Conservation (phyloP, 2,329 filamentous ascomycete genomes). For the Biscogniauxia marginata region DNA sequence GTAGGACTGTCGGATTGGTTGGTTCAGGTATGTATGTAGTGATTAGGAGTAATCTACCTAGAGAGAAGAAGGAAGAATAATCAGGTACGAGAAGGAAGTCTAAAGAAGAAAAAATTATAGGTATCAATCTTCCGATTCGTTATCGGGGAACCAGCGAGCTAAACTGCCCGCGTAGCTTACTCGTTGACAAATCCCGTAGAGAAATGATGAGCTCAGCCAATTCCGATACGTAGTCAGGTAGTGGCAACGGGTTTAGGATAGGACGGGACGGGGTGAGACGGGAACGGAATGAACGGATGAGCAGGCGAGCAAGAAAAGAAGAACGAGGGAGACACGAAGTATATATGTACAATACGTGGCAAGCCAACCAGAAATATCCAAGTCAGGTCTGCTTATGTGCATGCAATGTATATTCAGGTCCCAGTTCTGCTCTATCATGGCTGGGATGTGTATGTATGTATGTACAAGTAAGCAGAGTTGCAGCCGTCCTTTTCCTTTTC, state of each 20-base stretch:
- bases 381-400: not conserved
- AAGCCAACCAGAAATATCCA: not conserved
- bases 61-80: too few relatives aligned
- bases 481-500: not conserved
- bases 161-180: too few relatives aligned
- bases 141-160: too few relatives aligned
- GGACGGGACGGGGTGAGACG: not conserved
- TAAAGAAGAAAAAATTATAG: too few relatives aligned
- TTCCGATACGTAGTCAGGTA: too few relatives aligned
- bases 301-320: not conserved
- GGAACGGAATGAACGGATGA: not conserved
- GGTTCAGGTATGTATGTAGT: too few relatives aligned
- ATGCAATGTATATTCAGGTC: not conserved
- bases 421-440: not conserved
- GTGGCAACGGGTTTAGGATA: not conserved
- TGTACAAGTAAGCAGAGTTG: not conserved
- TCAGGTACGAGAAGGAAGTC: too few relatives aligned
- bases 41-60: too few relatives aligned
- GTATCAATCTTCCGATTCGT: too few relatives aligned
- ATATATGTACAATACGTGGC: not conserved
- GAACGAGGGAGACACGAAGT: not conserved
- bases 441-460: not conserved
- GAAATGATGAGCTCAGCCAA: too few relatives aligned
- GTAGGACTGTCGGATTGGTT: too few relatives aligned
- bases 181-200: too few relatives aligned